Base-by-base conservation (phyloP, 371 early-diverging fungal species). In the Mortierella sp. region DNA sequence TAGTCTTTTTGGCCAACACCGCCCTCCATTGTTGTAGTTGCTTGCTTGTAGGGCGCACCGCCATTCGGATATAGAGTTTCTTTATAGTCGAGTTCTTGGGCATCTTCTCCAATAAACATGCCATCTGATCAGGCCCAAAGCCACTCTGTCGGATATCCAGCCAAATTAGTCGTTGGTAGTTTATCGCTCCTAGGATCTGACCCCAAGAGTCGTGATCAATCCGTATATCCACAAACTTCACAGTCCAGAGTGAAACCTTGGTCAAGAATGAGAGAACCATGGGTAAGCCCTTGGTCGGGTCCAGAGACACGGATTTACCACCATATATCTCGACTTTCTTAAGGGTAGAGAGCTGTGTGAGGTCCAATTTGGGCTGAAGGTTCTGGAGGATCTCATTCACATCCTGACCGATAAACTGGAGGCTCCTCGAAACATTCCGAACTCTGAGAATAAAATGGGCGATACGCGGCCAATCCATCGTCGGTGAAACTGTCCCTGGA, bases 31-130 rank as follows among this genome's bases (percentile, higher is more conserved):
- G 33, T n/a, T 59, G 36, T 1, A 38, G 8, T 16, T 59, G 36
- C 59, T 59, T 36, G 38, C 38, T 38, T 38, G 59, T 59, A n/a
- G 59, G 59, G 13, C 36, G 28, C 10, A n/a, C 7, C n/a, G 19
- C 59, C 59, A 59, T 59, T n/a, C 38, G 59, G 2, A 59, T n/a
- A 59, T 38, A 38, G 38, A 59, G 16, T n/a, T 59, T 59, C 36
- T 59, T 32, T n/a, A 59, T 21, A 6, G 59, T 8, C 13, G 59
- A 59, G 13, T 59, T 59, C n/a, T 59, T 59, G 28, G 59, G 38
- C 38, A 59, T 38, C 38, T 59, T 59, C n/a, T 59, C 36, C 36
- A 36, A 15, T 38, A 59, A 19, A 38, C 16, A 15, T 7, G 13
- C 36, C 32, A 59, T 32, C 59, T 59, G 59, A 1, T 24, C 38